phyloP scores from a whole-genome alignment of 1,139 yeast species.

The Kodamaea suecica region DNA sequence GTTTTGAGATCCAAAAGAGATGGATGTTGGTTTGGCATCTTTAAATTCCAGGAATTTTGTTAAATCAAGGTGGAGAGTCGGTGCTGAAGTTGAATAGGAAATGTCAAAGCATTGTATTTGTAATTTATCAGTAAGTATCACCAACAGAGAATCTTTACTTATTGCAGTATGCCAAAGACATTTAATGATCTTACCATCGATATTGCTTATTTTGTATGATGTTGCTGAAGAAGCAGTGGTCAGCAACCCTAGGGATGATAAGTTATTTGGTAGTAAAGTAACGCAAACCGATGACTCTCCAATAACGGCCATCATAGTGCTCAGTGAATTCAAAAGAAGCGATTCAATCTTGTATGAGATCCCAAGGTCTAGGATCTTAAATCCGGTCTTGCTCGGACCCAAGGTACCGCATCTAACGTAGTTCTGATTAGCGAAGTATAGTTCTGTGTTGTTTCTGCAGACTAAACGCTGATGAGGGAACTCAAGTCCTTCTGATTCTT shows the following conservation, averaged over 20 bases:
- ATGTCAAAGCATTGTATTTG: constrained; percentile 31
- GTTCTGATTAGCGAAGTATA: constrained; percentile 31
- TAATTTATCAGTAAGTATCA: constrained; percentile 27
- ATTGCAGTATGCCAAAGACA: constrained; percentile 35
- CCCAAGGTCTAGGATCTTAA: constrained; percentile 16
- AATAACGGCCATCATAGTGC: constrained; percentile 32
- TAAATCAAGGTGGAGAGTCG: constrained; percentile 20
- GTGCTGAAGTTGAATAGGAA: constrained; percentile 22
- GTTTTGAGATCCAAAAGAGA: constrained; percentile 28
- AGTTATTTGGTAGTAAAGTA: constrained; percentile 22
- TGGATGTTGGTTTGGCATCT: constrained; percentile 16
- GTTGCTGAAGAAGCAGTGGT: constrained; percentile 11
- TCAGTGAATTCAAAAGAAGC: constrained; percentile 29
- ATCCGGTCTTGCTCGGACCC: constrained; percentile 21
- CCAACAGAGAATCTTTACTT: constrained; percentile 28
- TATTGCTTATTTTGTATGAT: constrained; percentile 17
- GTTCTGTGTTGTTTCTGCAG: constrained; percentile 24
- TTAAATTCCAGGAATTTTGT: not conserved
- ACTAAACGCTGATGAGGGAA: constrained; percentile 8
- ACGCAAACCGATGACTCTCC: constrained; percentile 28
- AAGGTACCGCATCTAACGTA: constrained; percentile 30
- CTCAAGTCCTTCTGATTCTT: not conserved
- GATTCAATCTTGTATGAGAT: constrained; percentile 20
- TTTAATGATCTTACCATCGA: constrained; percentile 21
- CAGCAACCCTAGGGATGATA: constrained; percentile 1